Percentiles rank a stretch among this genome's conserved stretches.
These are phyloP conservation scores for Vitis hybrid DNA, from an alignment of 177 flowering plant genomes.

Conservation along the genomic window DNA sequence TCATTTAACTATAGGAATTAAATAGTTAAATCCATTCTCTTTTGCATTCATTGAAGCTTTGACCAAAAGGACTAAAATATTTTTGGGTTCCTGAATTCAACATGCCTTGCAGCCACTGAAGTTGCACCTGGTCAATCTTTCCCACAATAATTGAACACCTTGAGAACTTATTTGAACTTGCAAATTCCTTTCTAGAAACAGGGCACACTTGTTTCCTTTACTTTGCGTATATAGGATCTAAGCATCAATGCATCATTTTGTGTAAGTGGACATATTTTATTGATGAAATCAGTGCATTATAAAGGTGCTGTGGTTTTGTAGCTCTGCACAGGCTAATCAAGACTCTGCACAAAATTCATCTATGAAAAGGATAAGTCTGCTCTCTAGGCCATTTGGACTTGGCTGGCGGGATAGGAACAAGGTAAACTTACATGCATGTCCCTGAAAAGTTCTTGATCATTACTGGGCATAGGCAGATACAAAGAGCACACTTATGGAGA, in stretches of 20 bases:
- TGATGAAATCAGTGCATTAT: conserved; percentile 1
- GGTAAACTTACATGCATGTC: conserved; percentile 31
- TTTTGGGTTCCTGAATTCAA: background rate
- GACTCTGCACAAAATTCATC: conserved; percentile 46
- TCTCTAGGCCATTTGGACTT: conserved; percentile 73
- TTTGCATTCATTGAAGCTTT: no score
- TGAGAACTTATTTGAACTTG: background rate
- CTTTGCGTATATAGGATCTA: background rate
- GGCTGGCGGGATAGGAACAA: conserved; percentile 91
- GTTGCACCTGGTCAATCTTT: background rate
- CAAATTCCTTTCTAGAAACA: background rate
- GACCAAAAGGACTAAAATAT: no score
- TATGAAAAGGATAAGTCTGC: conserved; percentile 51
- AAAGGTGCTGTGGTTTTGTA: conserved; percentile 25
- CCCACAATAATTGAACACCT: background rate
- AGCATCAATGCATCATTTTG: background rate
- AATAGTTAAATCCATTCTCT: no score
- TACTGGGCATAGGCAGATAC: no score
- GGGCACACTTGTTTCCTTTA: background rate
- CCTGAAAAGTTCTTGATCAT: no score
- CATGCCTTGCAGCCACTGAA: background rate
- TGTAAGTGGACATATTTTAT: background rate
- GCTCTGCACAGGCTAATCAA: conserved; percentile 36
- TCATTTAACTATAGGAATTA: no score
- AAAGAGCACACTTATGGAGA: no score